A percentile compares a stretch with the other conserved stretches of the same genome.
phyloP scores from a whole-genome alignment of 2,329 filamentous ascomycete genomes.

The Cercospora nicotianae region DNA sequence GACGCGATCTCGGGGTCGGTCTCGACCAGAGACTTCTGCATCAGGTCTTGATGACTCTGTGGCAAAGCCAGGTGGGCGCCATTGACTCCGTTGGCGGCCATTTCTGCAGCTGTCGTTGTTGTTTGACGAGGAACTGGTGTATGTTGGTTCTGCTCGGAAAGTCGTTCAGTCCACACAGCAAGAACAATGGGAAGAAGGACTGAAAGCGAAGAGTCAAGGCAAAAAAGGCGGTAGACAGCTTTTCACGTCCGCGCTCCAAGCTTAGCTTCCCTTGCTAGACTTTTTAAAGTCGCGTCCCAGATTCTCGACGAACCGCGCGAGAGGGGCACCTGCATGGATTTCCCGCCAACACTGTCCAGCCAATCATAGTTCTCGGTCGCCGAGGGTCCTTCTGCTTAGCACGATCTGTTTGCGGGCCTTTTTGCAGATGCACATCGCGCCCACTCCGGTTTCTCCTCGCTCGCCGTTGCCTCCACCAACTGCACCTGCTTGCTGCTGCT shows the following conservation, averaged over 20 bases:
- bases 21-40: slow-evolving; percentile 91
- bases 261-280: neutral
- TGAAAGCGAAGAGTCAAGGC: neutral
- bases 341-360: neutral
- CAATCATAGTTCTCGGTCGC: neutral
- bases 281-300: neutral
- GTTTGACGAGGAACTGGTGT: neutral
- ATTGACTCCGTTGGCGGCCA: slow-evolving; percentile 33
- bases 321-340: neutral
- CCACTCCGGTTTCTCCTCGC: slow-evolving; percentile 3
- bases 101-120: slow-evolving; percentile 18
- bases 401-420: neutral
- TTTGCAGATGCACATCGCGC: neutral
- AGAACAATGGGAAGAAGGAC: neutral
- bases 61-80: slow-evolving; percentile 56
- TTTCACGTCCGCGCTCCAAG: neutral
- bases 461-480: neutral
- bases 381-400: neutral
- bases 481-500: neutral
- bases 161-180: neutral
- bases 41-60: slow-evolving; percentile 71
- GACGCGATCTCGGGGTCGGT: slow-evolving; percentile 90
- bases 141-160: neutral
- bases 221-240: neutral
- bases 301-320: neutral